Conservation (phyloP, 1,284 basidiomycete genomes). For the Ceratobasidium sp. region DNA sequence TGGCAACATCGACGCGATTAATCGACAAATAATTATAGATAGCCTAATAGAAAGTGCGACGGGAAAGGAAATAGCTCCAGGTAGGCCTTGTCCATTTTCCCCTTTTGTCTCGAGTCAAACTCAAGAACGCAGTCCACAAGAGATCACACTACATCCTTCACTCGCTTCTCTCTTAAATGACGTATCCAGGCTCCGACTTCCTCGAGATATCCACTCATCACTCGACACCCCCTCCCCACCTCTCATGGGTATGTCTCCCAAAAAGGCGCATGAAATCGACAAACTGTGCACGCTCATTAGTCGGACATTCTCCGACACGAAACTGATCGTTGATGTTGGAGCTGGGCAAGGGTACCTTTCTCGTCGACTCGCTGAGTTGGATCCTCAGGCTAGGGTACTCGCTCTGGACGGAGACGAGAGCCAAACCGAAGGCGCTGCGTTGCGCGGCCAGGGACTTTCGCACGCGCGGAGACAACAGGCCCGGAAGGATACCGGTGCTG, state of each 20-base stretch:
- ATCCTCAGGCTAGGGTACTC: slow-evolving; percentile 26
- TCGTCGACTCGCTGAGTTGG: slow-evolving; percentile 21
- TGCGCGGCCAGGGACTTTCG: slow-evolving; percentile 31
- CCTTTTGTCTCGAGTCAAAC: not conserved
- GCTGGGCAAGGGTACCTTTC: slow-evolving; percentile 43
- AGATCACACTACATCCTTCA: not conserved
- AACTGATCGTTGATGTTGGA: slow-evolving; percentile 41
- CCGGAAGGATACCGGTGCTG: not conserved
- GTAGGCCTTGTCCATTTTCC: not conserved
- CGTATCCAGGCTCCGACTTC: not conserved
- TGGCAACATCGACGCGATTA: not conserved
- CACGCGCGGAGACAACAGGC: slow-evolving; percentile 35
- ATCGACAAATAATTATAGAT: not conserved
- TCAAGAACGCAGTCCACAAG: slow-evolving; percentile 18
- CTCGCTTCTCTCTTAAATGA: not conserved
- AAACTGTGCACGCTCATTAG: slow-evolving; percentile 37
- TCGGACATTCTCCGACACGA: not conserved
- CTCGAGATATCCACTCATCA: not conserved
- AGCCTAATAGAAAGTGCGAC: slow-evolving; percentile 12
- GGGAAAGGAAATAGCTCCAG: not conserved
- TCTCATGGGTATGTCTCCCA: slow-evolving; percentile 38
- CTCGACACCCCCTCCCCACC: not conserved
- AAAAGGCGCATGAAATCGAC: slow-evolving; percentile 42
- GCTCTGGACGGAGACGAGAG: slow-evolving; percentile 40
- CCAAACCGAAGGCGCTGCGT: slow-evolving; percentile 39